Base-by-base conservation (phyloP, 2,329 filamentous ascomycete genomes). In the Aspergillus candidus region DNA sequence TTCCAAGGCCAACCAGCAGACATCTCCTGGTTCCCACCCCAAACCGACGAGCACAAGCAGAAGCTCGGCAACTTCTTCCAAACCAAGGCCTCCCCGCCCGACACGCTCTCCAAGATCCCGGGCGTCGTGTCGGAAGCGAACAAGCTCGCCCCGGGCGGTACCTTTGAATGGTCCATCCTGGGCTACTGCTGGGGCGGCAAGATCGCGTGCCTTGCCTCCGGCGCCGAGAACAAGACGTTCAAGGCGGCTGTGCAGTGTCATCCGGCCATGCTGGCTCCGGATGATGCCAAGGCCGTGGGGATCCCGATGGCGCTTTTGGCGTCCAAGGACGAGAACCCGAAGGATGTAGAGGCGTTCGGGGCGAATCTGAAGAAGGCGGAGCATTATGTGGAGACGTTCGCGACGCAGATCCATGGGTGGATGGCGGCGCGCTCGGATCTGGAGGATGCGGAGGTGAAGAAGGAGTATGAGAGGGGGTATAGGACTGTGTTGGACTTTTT, bases 1-100 rank as follows among this genome's bases (percentile, higher is more conserved):
- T 94, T 95, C 72, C 78, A 86, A 48, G 89, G 87, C 63, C 75
- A 79, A 53, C 84, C 87, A 31, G 79, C 74, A 48, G 75, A 78
- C 53, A 78, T 82, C 55, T 70, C 69, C 40, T 80, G 77, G 76
- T 80, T 78, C 61, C 78, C 78, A 0, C 78, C 78, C 12, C 70
- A 79, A 59, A 80, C 69, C 49, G 70, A 79, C 33, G 79, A 82
- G 47, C 78, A 82, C 65, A 72, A 73, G 51, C 57, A 77, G 65
- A 80, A 80, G 59, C 69, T 82, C 11, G 75, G 76, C 48, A 63
- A 77, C 46, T 82, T 80, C 69, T 81, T 82, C 68, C 56, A 72
- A 46, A 76, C 71, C 41, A 65, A 72, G 47, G 79, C 77, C 27
- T 74, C 74, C 3, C 78, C 79, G n/a, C 75, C 77, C 27, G 76